These are phyloP conservation scores for Blastocystis sp. DNA, from an alignment of 352 stramenopile species.

Conservation along the genomic window DNA sequence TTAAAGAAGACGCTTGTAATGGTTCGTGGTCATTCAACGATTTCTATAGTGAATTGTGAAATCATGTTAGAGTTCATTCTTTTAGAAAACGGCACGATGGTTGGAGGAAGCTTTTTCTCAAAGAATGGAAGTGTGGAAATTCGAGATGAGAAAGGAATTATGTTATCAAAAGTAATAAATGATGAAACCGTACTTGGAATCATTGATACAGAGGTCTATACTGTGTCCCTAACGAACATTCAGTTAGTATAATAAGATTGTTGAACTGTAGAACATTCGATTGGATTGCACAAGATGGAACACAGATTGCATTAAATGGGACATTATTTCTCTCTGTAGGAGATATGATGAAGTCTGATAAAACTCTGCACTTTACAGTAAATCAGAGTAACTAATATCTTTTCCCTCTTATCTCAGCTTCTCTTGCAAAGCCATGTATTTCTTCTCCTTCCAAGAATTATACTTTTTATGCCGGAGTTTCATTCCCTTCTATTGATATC, in stretches of 20 bases:
- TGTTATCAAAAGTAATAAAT: background rate
- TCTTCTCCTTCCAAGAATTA: background rate
- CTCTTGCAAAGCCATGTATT: background rate
- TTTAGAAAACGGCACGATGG: background rate
- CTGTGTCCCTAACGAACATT: background rate
- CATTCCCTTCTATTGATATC: background rate
- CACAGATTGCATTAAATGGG: background rate
- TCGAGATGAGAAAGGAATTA: background rate
- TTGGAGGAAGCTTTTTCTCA: background rate
- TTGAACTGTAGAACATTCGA: background rate
- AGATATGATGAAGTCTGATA: background rate
- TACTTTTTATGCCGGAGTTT: background rate
- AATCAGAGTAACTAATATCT: background rate
- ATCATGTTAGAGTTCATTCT: background rate
- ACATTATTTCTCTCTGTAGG: background rate
- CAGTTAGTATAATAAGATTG: background rate
- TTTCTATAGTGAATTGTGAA: background rate
- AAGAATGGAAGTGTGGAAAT: background rate
- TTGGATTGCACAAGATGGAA: background rate
- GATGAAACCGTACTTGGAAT: background rate
- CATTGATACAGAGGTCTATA: background rate
- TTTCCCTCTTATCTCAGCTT: background rate
- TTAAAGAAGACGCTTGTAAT: background rate
- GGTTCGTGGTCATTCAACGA: background rate
- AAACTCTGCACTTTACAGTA: background rate